Evolutionary conservation across 768 basidiomycete genomes (phyloP).

Genomic region (Leccinum incarnatum): DNA sequence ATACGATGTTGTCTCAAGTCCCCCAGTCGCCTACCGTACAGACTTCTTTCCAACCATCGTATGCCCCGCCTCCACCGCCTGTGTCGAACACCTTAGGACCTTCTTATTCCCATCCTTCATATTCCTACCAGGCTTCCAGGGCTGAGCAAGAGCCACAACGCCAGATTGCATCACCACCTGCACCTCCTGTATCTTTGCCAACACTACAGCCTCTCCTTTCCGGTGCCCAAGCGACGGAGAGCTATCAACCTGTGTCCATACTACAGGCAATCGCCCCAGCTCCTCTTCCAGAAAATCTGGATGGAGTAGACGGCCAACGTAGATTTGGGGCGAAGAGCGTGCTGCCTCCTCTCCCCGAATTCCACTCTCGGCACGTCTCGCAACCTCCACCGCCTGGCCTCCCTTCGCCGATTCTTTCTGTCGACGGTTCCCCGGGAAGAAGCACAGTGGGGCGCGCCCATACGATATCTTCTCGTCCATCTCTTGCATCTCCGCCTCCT

Average conservation of each 20-base stretch:
- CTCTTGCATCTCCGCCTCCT: slow-evolving; percentile 15
- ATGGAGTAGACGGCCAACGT: slow-evolving; percentile 15
- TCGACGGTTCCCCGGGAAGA: slow-evolving; percentile 11
- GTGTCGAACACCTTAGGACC: slow-evolving; percentile 11
- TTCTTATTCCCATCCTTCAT: slow-evolving; percentile 15
- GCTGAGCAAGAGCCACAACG: slow-evolving; percentile 14
- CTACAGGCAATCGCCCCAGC: slow-evolving; percentile 10
- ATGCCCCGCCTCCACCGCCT: slow-evolving; percentile 23
- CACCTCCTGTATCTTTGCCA: slow-evolving; percentile 2
- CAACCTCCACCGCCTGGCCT: slow-evolving; percentile 17
- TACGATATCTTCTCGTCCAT: slow-evolving; percentile 26
- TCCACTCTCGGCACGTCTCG: slow-evolving; percentile 17
- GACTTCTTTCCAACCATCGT: slow-evolving; percentile 30
- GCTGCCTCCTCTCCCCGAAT: slow-evolving; percentile 7
- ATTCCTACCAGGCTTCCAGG: slow-evolving; percentile 8
- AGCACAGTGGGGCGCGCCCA: slow-evolving; percentile 26
- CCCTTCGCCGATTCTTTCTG: slow-evolving; percentile 20
- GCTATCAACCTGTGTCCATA: slow-evolving; percentile 22
- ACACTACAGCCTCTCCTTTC: slow-evolving; percentile 14
- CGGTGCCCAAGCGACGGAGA: slow-evolving; percentile 12
- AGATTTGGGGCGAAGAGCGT: slow-evolving; percentile 3
- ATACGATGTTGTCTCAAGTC: slow-evolving; percentile 20
- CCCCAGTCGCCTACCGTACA: slow-evolving; percentile 28
- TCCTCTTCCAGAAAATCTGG: slow-evolving; percentile 1
- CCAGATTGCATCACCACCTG: slow-evolving; percentile 14